Evolutionary conservation across 192 early-diverging fungal genomes (phyloP).

Genomic region (Coemansia sp.): DNA sequence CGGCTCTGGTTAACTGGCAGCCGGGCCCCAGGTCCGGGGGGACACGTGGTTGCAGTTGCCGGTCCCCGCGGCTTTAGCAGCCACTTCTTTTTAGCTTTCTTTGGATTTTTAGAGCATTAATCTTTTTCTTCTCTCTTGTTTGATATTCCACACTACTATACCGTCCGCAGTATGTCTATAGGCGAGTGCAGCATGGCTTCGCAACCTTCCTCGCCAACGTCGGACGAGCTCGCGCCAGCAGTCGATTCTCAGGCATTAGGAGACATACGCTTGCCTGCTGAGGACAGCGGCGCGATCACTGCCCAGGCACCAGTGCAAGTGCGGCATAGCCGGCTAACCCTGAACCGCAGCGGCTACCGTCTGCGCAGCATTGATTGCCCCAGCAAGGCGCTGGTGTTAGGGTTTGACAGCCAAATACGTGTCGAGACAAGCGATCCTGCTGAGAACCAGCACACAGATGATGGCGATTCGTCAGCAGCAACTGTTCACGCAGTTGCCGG

Average conservation of each 20-base stretch:
- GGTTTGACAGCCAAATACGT: conserved; percentile 1
- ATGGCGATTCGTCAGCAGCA: no score
- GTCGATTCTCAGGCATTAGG: no score
- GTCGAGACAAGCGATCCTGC: background rate
- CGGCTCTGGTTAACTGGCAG: no score
- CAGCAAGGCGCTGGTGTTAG: conserved; percentile 13
- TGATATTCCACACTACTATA: no score
- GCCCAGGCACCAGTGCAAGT: background rate
- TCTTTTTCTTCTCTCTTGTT: background rate
- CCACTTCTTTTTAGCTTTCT: no score
- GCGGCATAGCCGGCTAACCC: conserved; percentile 12
- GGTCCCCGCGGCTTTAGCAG: no score
- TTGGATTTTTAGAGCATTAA: background rate
- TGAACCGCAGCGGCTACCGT: conserved; percentile 22
- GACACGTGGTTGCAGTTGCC: no score
- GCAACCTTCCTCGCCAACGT: background rate
- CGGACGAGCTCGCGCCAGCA: background rate
- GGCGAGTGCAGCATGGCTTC: no score
- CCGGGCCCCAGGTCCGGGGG: no score
- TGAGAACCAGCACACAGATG: background rate
- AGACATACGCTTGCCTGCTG: no score
- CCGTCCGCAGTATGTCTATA: no score
- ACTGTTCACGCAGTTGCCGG: conserved; percentile 28
- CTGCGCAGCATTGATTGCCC: conserved; percentile 34
- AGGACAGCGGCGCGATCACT: background rate